Evolutionary conservation across 2,329 filamentous ascomycete genomes (phyloP).

Genomic region (Malbranchea zuffiana): DNA sequence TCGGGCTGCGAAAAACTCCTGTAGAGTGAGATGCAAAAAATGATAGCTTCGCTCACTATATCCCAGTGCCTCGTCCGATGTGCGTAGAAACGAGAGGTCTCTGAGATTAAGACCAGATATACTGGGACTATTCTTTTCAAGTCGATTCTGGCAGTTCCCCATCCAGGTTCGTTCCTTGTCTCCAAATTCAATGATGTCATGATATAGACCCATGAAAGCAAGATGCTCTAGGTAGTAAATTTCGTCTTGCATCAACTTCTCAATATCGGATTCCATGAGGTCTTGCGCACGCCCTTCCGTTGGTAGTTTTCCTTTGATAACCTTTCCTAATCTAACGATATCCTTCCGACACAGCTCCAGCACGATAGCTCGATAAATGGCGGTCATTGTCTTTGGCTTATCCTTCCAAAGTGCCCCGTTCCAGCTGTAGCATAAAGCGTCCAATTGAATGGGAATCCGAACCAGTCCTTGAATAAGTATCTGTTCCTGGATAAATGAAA

Average conservation of each 20-base stretch:
- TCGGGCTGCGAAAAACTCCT: conserved; percentile 35
- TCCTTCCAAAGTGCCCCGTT: conserved; percentile 8
- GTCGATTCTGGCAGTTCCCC: neutral
- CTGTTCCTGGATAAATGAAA: conserved; percentile 26
- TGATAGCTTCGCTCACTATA: conserved; percentile 24
- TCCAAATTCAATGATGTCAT: conserved; percentile 27
- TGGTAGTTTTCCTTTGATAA: too few species aligned
- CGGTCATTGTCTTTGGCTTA: conserved; percentile 4
- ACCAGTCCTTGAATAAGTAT: conserved; percentile 28
- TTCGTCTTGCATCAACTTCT: conserved; percentile 15
- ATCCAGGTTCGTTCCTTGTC: neutral
- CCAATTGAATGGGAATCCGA: conserved; percentile 37
- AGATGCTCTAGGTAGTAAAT: conserved; percentile 22
- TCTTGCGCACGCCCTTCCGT: too few species aligned
- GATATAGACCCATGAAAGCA: conserved; percentile 30
- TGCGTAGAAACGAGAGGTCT: conserved; percentile 29
- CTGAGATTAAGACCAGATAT: conserved; percentile 2
- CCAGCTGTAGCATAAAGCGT: conserved; percentile 36
- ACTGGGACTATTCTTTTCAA: neutral
- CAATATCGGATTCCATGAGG: too few species aligned
- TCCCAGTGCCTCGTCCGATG: conserved; percentile 12
- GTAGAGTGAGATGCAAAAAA: conserved; percentile 36
- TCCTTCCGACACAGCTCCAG: conserved; percentile 34
- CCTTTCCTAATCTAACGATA: conserved; percentile 12
- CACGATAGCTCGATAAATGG: conserved; percentile 21